Conservation (phyloP, 73 alveolate species). For the Tetrahymena malaccensis region DNA sequence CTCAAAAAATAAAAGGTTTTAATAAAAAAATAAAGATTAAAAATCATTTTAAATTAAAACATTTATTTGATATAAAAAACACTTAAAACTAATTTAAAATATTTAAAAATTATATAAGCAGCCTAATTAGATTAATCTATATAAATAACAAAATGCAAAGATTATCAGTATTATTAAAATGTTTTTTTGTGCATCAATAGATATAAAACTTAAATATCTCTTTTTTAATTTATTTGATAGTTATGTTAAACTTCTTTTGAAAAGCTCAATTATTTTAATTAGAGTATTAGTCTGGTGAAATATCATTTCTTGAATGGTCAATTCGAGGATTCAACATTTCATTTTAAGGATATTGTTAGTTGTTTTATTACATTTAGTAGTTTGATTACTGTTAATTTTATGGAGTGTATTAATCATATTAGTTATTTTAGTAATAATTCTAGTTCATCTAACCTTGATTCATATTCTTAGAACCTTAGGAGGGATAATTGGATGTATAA, state of each 20-base stretch:
- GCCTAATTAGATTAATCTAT: no score
- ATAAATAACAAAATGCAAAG: background rate
- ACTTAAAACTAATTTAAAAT: no score
- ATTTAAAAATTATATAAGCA: no score
- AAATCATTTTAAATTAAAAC: no score
- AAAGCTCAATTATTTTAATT: background rate
- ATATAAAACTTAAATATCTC: no score
- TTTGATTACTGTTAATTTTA: background rate
- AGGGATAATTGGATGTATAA: background rate
- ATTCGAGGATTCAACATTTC: background rate
- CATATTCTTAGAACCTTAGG: background rate
- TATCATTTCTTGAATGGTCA: background rate
- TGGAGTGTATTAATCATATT: background rate
- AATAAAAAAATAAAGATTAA: no score
- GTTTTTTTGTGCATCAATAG: background rate
- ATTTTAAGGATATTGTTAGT: background rate
- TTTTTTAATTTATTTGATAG: no score
- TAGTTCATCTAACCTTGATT: background rate
- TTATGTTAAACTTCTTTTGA: background rate
- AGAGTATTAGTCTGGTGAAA: background rate
- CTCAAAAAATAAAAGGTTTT: no score
- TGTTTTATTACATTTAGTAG: background rate
- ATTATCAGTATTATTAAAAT: no score
- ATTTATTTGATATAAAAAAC: no score
- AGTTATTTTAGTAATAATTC: background rate